Conservation (phyloP, 768 basidiomycete species). For the Mycena epipterygia region DNA sequence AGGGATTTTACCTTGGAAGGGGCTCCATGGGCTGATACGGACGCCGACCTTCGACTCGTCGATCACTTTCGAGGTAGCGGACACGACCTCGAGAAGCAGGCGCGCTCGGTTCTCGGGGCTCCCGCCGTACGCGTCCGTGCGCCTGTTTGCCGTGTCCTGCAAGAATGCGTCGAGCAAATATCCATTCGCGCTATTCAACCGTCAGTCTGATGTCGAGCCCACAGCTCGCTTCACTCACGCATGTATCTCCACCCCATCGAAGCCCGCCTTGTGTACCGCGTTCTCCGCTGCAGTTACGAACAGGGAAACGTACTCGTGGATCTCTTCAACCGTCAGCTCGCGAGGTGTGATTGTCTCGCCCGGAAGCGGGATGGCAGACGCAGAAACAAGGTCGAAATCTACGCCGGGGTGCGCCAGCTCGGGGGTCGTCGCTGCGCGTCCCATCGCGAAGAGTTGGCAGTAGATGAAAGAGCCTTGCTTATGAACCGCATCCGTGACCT, state of each 20-base stretch:
- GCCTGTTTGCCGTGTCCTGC: conserved; percentile 17
- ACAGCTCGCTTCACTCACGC: neutral
- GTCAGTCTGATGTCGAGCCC: neutral
- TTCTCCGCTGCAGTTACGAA: conserved; percentile 18
- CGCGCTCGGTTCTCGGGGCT: conserved; percentile 21
- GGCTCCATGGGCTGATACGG: conserved; percentile 21
- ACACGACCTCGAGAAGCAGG: conserved; percentile 16
- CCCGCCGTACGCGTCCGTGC: conserved; percentile 23
- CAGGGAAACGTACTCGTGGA: conserved; percentile 14
- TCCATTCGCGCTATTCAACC: conserved; percentile 13
- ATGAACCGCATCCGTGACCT: conserved; percentile 23
- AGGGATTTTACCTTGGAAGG: conserved; percentile 1
- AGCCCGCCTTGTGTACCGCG: neutral
- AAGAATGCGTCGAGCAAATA: conserved; percentile 20
- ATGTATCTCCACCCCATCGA: conserved; percentile 17
- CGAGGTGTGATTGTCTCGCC: conserved; percentile 12
- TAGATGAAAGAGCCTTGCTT: conserved; percentile 9
- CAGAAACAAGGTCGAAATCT: conserved; percentile 21
- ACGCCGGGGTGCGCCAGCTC: conserved; percentile 11
- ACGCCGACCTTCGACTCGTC: conserved; percentile 20
- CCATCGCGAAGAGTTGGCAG: conserved; percentile 25
- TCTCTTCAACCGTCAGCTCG: conserved; percentile 8
- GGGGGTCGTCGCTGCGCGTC: conserved; percentile 11
- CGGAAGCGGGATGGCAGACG: conserved; percentile 21
- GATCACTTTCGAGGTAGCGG: neutral